Evolutionary conservation across 352 stramenopile genomes (phyloP), one percentile per base, ranked within the genome.

Genomic region (Phytopythium cucurbitacearum): DNA sequence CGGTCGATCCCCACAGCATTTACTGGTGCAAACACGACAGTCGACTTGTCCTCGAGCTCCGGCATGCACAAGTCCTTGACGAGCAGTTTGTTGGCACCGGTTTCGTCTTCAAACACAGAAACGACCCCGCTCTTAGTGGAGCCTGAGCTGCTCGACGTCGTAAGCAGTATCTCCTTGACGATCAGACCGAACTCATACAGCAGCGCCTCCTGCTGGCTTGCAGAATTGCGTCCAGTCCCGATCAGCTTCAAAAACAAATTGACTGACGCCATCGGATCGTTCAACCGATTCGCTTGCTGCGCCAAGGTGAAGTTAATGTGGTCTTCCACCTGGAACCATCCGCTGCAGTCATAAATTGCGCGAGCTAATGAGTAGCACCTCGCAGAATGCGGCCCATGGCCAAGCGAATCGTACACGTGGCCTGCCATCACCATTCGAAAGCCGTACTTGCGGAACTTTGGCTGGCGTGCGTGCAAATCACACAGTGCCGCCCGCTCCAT

Each of bases 361-460:
- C 82, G 69, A 1, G 85, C 82, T 34, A 91, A 57, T 4, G 82
- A 72, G 48, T 95, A 95, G 47, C 86, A 96, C 13, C 86, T 82
- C 28, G 86, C 81, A 0, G 85, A 88, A 60, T 96, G 86, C 21
- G 78, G 63, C 5, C 73, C 68, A 57, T 91, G 78, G 0, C 78
- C 80, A 10, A 91, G 51, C 2, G 80, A 87, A 39, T 88, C 71
- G 61, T 93, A 96, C 4, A 92, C 71, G 39, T 94, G 83, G 21
- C 86, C 83, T 21, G 86, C 86, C 77, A 96, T 95, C 40, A 96
- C 81, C 85, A 96, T 91, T 53, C 85, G 76, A 53, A 96, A 96
- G 3, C 85, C 86, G 53, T 87, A 94, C 49, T 96, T 96, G 56
- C 86, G 83, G 48, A 91, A 93, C 48, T 90, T 93, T 1, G 84